Percentiles rank a stretch among this genome's conserved stretches.
Conservation (phyloP, 495 filamentous ascomycete genomes). For the Penicillium psychrofluorescens region DNA sequence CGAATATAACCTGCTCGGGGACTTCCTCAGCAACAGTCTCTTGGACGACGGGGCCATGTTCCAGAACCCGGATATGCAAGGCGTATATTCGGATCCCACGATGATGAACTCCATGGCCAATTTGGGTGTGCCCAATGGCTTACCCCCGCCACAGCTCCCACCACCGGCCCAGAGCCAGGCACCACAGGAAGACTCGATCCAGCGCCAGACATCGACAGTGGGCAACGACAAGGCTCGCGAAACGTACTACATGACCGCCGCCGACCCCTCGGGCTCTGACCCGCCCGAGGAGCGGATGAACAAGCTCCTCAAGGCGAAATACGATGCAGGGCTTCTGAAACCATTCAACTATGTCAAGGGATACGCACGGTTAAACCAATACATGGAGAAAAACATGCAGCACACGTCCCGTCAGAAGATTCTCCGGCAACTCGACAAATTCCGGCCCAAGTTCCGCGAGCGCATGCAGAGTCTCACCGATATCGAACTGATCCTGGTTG, state of each 20-base stretch:
- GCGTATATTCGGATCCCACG: slow-evolving; percentile 48
- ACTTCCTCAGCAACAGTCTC: slow-evolving; percentile 85
- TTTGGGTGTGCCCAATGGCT: slow-evolving; percentile 21
- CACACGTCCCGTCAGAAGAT: slow-evolving; percentile 77
- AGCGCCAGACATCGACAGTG: slow-evolving; percentile 50
- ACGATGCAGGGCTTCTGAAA: slow-evolving; percentile 86
- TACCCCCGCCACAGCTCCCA: slow-evolving; percentile 30
- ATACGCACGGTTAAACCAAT: slow-evolving; percentile 78
- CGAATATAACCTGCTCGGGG: slow-evolving; percentile 93
- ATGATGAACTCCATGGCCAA: slow-evolving; percentile 44
- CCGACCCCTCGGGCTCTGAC: slow-evolving; percentile 87
- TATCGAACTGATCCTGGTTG: slow-evolving; percentile 84
- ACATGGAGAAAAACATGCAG: slow-evolving; percentile 84
- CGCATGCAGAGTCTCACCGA: slow-evolving; percentile 87
- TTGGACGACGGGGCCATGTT: slow-evolving; percentile 69
- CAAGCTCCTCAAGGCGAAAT: slow-evolving; percentile 88
- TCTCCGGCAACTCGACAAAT: slow-evolving; percentile 79
- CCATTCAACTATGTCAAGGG: slow-evolving; percentile 98
- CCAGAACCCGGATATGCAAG: slow-evolving; percentile 52
- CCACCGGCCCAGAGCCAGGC: slow-evolving; percentile 34
- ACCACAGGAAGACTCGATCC: slow-evolving; percentile 48
- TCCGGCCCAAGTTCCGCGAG: slow-evolving; percentile 92
- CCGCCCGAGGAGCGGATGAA: slow-evolving; percentile 92
- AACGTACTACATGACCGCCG: slow-evolving; percentile 90
- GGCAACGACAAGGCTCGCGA: slow-evolving; percentile 79